Base-by-base conservation (phyloP, 176 grass and related monocot species). In the Aegilops longissima region DNA sequence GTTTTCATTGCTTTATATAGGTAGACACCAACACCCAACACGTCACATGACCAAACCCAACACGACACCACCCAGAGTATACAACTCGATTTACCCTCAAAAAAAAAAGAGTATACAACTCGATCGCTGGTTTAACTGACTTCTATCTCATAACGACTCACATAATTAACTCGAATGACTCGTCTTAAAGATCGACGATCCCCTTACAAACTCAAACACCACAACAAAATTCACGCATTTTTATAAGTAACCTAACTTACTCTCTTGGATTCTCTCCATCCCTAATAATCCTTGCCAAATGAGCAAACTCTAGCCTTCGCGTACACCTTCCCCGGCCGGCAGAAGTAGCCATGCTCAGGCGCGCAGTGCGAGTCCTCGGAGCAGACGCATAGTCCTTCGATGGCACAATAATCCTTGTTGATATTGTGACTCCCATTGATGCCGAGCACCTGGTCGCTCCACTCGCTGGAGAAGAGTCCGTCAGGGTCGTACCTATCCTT, bases 381-480 rank as follows among this genome's bases (percentile, higher is more conserved):
- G 91, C 88, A 93, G 18, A 93, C 66, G 21, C 89, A 93, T 1
- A 91, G 86, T 0, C 92, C 92, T 65, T 93, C 86, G 0, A 93
- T 83, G 12, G 89, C 92, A 10, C 89, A 93, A 2, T 45, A 11
- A 89, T 78, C 3, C 7, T 4, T 30, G 3, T 74, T 3, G 14
- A 91, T 52, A n/a, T 8, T 75, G 3, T 81, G 77, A 33, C 56
- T 87, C 33, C 81, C 90, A 0, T 3, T 47, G 24, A 94, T 13
- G 8, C 87, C 90, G 9, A 92, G 87, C 84, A 94, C 89, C 38
- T 91, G 89, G 42, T 94, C 89, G 4, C 84, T 94, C 92, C 92
- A 92, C 69, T 94, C 92, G 64, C 89, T 89, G 12, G 87, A 94
- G 92, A 94, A 94, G 77, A 94, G 79, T 0, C 92, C 85, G 0